Evolutionary conservation across 208 protist genomes (phyloP), one percentile per base, ranked within the genome.

Genomic region (Leishmania tarentolae): DNA sequence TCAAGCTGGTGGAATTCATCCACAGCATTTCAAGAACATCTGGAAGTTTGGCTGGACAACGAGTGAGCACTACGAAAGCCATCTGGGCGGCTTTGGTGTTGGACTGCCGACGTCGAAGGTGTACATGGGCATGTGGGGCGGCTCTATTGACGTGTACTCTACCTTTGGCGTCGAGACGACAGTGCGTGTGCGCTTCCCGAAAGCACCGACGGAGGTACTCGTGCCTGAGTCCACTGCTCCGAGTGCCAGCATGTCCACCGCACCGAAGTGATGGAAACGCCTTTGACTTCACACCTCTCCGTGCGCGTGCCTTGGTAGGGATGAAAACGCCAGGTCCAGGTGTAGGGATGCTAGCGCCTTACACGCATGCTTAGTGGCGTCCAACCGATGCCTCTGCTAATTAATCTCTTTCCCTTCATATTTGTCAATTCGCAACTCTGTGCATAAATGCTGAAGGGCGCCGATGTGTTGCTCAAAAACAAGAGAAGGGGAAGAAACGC

Each of bases 11-110:
- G 94, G 94, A 37, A 90, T 97, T 42, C 40, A 66, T 15, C 83
- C 88, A 17, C 72, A 88, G 52, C 73, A 87, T 69, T 75, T 79
- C 35, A 75, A 88, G 24, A 84, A 95, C 42, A 91, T 96, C 68
- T 97, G 94, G 93, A 85, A 89, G 57, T 97, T 97, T 76, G 94
- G 94, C n/a, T 97, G 91, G 90, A 94, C 94, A 8, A 95, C 94
- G 56, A 94, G 89, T 65, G 82, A 86, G 50, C 87, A 91, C 68
- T 85, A 91, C 73, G 85, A 92, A 73, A 90, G 88, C 46, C 77
- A 88, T 42, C 88, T 97, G 19, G 86, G 88, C 80, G 94, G 94
- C 11, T 95, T 96, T 46, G 94, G 94, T 46, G 87, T 97, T 40
- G 94, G 94, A 1, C 79, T 97, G 8, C 88, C 94, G 0, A 95